These are phyloP conservation scores for Phalaenopsis aphrodite DNA, from an alignment of 106 monocot genomes.

Conservation along the genomic window DNA sequence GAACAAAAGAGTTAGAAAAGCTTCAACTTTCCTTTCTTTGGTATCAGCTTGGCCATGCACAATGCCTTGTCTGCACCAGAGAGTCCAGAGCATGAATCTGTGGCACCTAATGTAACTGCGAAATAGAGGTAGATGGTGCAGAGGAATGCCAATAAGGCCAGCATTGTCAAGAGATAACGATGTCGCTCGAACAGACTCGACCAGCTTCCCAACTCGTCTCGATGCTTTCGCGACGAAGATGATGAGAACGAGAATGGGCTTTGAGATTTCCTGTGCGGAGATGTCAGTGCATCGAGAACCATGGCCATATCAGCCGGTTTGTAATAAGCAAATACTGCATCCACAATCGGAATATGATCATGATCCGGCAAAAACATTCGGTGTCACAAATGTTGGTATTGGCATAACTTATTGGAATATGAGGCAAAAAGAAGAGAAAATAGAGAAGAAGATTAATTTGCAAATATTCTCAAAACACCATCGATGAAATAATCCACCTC, in stretches of 20 bases:
- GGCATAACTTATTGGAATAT: too few relatives aligned
- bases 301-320: constrained; percentile 13
- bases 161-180: constrained; percentile 73
- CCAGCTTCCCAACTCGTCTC: constrained; percentile 59
- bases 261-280: constrained; percentile 68
- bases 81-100: constrained; percentile 45
- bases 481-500: too few relatives aligned
- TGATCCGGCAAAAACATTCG: too few relatives aligned
- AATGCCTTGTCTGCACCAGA: constrained; percentile 46
- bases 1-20: constrained; percentile 23
- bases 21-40: constrained; percentile 52
- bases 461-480: too few relatives aligned
- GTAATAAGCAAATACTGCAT: too few relatives aligned
- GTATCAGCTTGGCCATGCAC: constrained; percentile 43
- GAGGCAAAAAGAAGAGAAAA: too few relatives aligned
- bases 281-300: constrained; percentile 55
- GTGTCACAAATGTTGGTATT: too few relatives aligned
- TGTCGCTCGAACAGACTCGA: constrained; percentile 59
- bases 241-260: constrained; percentile 19
- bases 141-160: constrained; percentile 56
- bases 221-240: constrained; percentile 34
- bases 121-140: constrained; percentile 92
- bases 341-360: too few relatives aligned
- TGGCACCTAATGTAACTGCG: constrained; percentile 55
- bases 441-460: too few relatives aligned